Conservation (phyloP, 371 early-diverging fungal species). For the Entomophthora muscae region DNA sequence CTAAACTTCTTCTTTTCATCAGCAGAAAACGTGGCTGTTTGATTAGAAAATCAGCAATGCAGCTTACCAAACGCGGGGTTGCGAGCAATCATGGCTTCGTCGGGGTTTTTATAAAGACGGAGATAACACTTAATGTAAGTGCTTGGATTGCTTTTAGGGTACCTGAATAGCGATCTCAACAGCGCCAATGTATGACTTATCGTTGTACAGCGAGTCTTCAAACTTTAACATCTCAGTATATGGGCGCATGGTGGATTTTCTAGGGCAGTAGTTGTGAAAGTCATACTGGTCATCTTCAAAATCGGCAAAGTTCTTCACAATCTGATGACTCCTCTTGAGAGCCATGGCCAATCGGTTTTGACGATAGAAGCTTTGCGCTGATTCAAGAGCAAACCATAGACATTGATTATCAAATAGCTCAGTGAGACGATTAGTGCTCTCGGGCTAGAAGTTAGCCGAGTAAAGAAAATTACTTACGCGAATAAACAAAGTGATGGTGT, state of each 20-base stretch:
- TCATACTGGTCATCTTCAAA: constrained; percentile 90
- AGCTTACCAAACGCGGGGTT: constrained; percentile 10
- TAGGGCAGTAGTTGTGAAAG: constrained; percentile 85
- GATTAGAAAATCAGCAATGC: not conserved
- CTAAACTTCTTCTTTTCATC: constrained; percentile 36
- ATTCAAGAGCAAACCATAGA: constrained; percentile 68
- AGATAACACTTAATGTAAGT: constrained; percentile 28
- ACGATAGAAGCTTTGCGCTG: constrained; percentile 46
- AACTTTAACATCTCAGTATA: constrained; percentile 59
- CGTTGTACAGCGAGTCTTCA: constrained; percentile 53
- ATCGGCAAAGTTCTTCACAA: constrained; percentile 47
- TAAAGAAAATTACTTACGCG: constrained; percentile 52
- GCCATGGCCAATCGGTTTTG: constrained; percentile 58
- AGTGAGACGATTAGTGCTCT: constrained; percentile 47
- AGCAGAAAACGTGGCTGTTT: constrained; percentile 30
- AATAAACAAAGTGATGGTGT: constrained; percentile 63
- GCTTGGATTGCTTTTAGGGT: not conserved
- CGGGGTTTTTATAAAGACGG: constrained; percentile 40
- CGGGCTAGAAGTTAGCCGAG: constrained; percentile 32
- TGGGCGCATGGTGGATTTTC: constrained; percentile 73
- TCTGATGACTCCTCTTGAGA: constrained; percentile 67
- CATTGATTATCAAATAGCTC: constrained; percentile 86
- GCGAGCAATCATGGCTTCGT: constrained; percentile 19
- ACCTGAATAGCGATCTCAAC: constrained; percentile 53
- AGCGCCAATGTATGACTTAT: constrained; percentile 53